Percentiles rank a stretch among this genome's conserved stretches.
These are phyloP conservation scores for Cicer chorassanicum DNA, from an alignment of 306 rosid genomes.

Conservation along the genomic window DNA sequence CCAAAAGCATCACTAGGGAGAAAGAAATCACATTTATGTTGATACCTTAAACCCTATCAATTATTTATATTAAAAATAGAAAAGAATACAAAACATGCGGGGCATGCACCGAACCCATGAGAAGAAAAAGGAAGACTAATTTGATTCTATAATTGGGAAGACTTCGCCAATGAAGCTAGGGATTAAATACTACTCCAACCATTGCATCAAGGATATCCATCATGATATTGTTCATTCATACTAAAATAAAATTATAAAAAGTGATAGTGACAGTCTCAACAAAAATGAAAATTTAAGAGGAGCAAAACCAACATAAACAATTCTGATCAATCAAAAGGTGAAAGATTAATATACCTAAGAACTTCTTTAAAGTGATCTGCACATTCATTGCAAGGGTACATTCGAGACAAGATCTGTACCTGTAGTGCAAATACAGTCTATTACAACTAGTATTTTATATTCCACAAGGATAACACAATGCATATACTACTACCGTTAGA, in stretches of 20 bases:
- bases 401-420: conserved; percentile 79
- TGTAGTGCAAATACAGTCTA: conserved; percentile 47
- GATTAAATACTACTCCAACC: neutral
- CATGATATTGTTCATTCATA: neutral
- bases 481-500: conserved; percentile 15
- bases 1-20: neutral
- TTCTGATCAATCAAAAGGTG: neutral
- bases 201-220: neutral
- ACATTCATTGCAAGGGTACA: conserved; percentile 91
- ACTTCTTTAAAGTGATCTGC: conserved; percentile 92
- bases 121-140: neutral
- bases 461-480: conserved; percentile 28
- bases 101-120: neutral
- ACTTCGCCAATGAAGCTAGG: neutral
- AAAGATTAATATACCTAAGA: conserved; percentile 61
- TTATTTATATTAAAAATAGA: neutral
- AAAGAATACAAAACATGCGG: neutral
- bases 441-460: conserved; percentile 30
- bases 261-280: conserved; percentile 4
- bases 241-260: conserved; percentile 18
- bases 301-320: conserved; percentile 34
- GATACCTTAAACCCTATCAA: neutral
- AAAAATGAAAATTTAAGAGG: neutral
- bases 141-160: neutral
- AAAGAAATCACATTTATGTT: neutral